These are phyloP conservation scores for Phytophthora lateralis DNA, from an alignment of 352 stramenopile species.

Conservation along the genomic window DNA sequence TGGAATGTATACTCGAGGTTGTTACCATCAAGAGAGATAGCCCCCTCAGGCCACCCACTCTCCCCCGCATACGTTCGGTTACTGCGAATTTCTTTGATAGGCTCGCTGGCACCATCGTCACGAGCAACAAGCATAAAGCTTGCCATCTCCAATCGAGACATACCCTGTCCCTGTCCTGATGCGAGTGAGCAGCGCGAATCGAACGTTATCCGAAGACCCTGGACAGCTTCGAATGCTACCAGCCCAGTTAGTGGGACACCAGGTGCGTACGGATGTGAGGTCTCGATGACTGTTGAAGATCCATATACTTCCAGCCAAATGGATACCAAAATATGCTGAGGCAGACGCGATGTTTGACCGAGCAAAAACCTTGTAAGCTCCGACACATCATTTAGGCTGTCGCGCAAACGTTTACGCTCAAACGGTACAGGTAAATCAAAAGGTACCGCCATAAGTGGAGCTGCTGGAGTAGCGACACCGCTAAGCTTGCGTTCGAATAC, in stretches of 20 bases:
- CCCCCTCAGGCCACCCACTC: constrained; percentile 50
- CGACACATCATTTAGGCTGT: constrained; percentile 60
- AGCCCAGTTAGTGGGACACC: constrained; percentile 34
- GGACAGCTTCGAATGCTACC: constrained; percentile 58
- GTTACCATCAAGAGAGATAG: constrained; percentile 65
- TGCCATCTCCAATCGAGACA: constrained; percentile 27
- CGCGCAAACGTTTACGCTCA: constrained; percentile 44
- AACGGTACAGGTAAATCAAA: constrained; percentile 49
- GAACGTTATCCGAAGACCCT: constrained; percentile 67
- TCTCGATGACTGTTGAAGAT: constrained; percentile 63
- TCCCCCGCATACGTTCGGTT: constrained; percentile 45
- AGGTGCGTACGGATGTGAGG: constrained; percentile 57
- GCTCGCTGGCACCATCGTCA: constrained; percentile 10
- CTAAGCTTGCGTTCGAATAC: constrained; percentile 42
- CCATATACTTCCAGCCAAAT: constrained; percentile 88
- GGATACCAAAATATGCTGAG: constrained; percentile 59
- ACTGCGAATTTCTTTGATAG: constrained; percentile 34
- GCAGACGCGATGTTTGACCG: constrained; percentile 46
- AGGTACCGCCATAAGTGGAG: constrained; percentile 11
- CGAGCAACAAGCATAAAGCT: constrained; percentile 29
- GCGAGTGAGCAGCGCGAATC: constrained; percentile 66
- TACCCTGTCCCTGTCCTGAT: constrained; percentile 26
- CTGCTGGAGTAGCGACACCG: background rate
- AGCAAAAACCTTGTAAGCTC: constrained; percentile 68
- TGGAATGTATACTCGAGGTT: constrained; percentile 66